These are phyloP conservation scores for Phoma sp. DNA, from an alignment of 2,329 filamentous ascomycete genomes.

Conservation along the genomic window DNA sequence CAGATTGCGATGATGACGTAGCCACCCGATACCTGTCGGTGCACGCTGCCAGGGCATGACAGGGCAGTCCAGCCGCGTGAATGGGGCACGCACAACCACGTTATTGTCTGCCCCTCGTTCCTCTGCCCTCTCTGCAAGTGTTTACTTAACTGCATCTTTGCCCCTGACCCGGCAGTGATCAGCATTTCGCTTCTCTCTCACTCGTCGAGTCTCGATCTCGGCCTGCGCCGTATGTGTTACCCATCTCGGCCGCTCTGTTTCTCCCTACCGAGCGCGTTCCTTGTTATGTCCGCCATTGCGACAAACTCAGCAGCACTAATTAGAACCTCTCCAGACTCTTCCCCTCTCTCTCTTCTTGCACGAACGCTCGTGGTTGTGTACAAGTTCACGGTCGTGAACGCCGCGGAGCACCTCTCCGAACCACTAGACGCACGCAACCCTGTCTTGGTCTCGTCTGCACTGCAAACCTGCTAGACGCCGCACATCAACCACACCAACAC, in stretches of 20 bases:
- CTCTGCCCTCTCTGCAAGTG: constrained; percentile 21
- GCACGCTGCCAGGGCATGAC: constrained; percentile 18
- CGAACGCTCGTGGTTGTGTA: constrained; percentile 17
- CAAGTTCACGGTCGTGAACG: constrained; percentile 4
- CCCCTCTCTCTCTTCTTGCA: constrained; percentile 1
- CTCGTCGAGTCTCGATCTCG: constrained; percentile 27
- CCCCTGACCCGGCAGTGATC: constrained; percentile 39
- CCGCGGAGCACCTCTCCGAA: constrained; percentile 29
- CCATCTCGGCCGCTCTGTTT: constrained; percentile 27
- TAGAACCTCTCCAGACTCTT: constrained; percentile 1
- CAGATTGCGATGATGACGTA: constrained; percentile 18
- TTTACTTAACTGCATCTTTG: constrained; percentile 18
- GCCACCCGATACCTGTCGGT: constrained; percentile 11
- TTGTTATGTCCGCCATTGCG: constrained; percentile 13
- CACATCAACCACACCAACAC: constrained; percentile 23
- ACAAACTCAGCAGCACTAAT: constrained; percentile 9
- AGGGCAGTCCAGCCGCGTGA: constrained; percentile 12
- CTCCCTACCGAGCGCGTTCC: constrained; percentile 28
- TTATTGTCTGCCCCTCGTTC: constrained; percentile 20
- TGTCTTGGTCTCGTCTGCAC: constrained; percentile 26
- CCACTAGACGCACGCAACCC: constrained; percentile 29
- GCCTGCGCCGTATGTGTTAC: constrained; percentile 24
- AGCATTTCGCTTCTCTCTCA: constrained; percentile 25
- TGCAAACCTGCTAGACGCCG: constrained; percentile 38
- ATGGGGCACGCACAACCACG: constrained; percentile 14